phyloP scores from a whole-genome alignment of 2,329 filamentous ascomycete species.

The Neurospora sp. region DNA sequence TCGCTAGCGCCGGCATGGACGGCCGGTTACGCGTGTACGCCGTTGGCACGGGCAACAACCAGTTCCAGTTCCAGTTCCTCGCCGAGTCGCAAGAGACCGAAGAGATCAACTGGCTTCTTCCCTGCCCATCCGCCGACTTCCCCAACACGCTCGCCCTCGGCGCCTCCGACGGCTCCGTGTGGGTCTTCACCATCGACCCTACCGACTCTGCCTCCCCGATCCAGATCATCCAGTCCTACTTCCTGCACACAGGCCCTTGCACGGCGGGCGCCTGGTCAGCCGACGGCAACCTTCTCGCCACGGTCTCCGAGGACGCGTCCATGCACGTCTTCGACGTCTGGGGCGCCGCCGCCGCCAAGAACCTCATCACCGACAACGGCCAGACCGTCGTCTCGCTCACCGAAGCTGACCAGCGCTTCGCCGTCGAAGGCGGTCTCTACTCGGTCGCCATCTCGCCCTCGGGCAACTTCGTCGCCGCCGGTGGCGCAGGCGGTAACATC shows the following conservation, averaged over 20 bases:
- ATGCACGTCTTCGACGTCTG: slow-evolving; percentile 92
- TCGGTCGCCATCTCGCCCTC: slow-evolving; percentile 75
- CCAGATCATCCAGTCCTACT: slow-evolving; percentile 82
- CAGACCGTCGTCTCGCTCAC: slow-evolving; percentile 69
- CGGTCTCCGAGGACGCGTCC: slow-evolving; percentile 79
- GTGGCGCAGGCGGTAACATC: slow-evolving; percentile 79
- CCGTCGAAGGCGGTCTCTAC: slow-evolving; percentile 84
- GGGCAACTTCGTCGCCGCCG: slow-evolving; percentile 71
- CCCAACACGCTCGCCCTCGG: slow-evolving; percentile 81
- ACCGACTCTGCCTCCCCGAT: slow-evolving; percentile 51
- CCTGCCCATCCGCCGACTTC: slow-evolving; percentile 62
- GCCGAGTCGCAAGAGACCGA: slow-evolving; percentile 81
- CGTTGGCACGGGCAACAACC: slow-evolving; percentile 32
- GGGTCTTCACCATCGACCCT: slow-evolving; percentile 83
- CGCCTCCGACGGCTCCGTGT: slow-evolving; percentile 83
- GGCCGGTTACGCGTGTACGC: slow-evolving; percentile 69
- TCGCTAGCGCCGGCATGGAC: slow-evolving; percentile 82
- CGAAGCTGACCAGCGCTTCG: slow-evolving; percentile 77
- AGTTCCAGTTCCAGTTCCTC: slow-evolving; percentile 48
- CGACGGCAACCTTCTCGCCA: slow-evolving; percentile 78
- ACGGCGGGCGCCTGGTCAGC: slow-evolving; percentile 88
- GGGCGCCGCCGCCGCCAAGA: slow-evolving; percentile 58
- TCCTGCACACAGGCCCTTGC: slow-evolving; percentile 76
- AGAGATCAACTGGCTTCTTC: slow-evolving; percentile 82
- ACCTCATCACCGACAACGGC: slow-evolving; percentile 41